Percentiles rank a stretch among this genome's conserved stretches.
Evolutionary conservation across 164 flowering plant genomes (phyloP).

Genomic region (Taxillus chinensis): DNA sequence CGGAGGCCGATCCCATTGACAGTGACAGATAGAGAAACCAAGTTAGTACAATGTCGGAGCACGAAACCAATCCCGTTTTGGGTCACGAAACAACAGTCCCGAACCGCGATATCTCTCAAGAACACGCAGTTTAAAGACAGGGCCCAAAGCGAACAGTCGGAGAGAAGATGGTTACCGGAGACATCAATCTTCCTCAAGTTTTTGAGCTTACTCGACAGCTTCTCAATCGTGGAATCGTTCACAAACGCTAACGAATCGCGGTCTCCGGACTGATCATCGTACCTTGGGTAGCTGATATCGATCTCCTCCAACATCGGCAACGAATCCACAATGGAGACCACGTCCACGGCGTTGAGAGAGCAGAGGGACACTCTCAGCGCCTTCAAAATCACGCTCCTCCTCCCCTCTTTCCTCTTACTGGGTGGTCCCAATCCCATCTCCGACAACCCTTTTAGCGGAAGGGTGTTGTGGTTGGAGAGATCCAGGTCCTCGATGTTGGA

Average conservation of each 20-base stretch:
- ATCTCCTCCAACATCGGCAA: too few relatives aligned
- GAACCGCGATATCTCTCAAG: slow-evolving; percentile 24
- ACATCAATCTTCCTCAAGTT: slow-evolving; percentile 27
- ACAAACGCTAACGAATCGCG: slow-evolving; percentile 10
- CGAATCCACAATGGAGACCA: too few relatives aligned
- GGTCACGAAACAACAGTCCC: slow-evolving; percentile 32
- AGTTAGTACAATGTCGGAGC: slow-evolving; percentile 13
- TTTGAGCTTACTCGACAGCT: slow-evolving; percentile 21
- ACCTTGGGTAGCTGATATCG: not conserved
- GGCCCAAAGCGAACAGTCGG: slow-evolving; percentile 29
- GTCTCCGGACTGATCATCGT: not conserved
- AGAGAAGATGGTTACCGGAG: slow-evolving; percentile 39
- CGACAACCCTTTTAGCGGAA: slow-evolving; percentile 36
- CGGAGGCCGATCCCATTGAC: slow-evolving; percentile 9
- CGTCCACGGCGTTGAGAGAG: too few relatives aligned
- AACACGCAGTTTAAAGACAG: slow-evolving; percentile 25
- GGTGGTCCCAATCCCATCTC: not conserved
- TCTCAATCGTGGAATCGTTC: slow-evolving; percentile 32
- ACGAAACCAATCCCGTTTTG: slow-evolving; percentile 21
- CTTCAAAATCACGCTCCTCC: not conserved
- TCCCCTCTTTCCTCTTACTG: too few relatives aligned
- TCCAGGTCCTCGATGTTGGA: slow-evolving; percentile 25
- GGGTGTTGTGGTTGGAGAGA: slow-evolving; percentile 24
- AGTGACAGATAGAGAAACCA: slow-evolving; percentile 23
- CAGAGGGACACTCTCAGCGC: too few relatives aligned